A percentile compares a stretch with the other conserved stretches of the same genome.
Conservation (phyloP, 176 grass and related monocot species). For the Echinochloa phyllopogon region DNA sequence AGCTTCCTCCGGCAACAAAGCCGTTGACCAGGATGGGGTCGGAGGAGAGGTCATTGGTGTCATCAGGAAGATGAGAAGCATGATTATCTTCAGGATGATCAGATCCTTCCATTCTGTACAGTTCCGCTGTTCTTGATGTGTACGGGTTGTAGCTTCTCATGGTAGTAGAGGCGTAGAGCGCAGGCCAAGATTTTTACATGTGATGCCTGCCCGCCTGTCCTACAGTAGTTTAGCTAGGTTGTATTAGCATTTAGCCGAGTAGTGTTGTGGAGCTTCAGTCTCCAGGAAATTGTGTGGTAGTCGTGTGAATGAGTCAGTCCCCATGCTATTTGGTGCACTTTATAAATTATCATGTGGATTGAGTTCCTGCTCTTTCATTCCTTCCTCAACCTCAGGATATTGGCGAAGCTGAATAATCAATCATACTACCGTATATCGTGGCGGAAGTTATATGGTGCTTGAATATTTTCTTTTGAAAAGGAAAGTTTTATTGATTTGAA, state of each 20-base stretch:
- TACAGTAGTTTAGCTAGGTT: constrained; percentile 30
- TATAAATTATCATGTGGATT: constrained; percentile 13
- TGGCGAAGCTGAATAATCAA: not conserved
- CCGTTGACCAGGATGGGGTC: constrained; percentile 41
- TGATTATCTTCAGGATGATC: constrained; percentile 31
- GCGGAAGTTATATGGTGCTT: not conserved
- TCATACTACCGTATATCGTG: not conserved
- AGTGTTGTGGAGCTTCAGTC: constrained; percentile 26
- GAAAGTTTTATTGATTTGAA: too few species aligned
- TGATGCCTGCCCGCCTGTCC: constrained; percentile 42
- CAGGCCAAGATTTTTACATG: constrained; percentile 62
- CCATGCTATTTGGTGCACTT: not conserved
- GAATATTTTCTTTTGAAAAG: too few species aligned
- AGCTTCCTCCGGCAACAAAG: constrained; percentile 33
- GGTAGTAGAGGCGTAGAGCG: constrained; percentile 42
- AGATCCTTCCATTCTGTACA: constrained; percentile 51
- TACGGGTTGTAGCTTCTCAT: constrained; percentile 47
- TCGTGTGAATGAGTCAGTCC: constrained; percentile 31
- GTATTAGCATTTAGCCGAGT: constrained; percentile 35
- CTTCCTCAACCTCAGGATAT: not conserved
- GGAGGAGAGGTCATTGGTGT: constrained; percentile 63
- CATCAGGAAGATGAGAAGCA: constrained; percentile 62
- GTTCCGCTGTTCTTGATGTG: constrained; percentile 55
- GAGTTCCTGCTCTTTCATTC: not conserved
- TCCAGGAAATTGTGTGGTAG: constrained; percentile 25